Percentiles rank a stretch among this genome's conserved stretches.
phyloP scores from a whole-genome alignment of 371 early-diverging fungal species.

The Mortierella sp. region DNA sequence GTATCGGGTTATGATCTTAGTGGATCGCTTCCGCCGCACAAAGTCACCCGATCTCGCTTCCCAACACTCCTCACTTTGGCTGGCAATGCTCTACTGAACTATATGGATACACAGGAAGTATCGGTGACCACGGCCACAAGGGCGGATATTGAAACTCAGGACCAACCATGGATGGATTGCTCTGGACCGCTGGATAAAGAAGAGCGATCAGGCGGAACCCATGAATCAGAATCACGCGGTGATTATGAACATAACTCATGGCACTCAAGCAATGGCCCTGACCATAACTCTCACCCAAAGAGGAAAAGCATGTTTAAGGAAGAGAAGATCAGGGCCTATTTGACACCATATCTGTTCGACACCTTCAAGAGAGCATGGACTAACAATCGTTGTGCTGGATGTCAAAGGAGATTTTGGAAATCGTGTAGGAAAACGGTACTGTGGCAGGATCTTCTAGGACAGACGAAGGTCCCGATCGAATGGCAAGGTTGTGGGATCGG shows the following conservation, averaged over 20 bases:
- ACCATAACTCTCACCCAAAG: slow-evolving; percentile 3
- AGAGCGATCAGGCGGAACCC: too few species aligned
- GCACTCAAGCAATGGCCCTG: neutral
- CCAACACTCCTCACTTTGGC: slow-evolving; percentile 31
- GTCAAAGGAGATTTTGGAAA: slow-evolving; percentile 33
- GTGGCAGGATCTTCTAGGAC: slow-evolving; percentile 47
- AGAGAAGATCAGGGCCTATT: slow-evolving; percentile 24
- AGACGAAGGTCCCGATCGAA: slow-evolving; percentile 27
- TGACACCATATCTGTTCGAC: slow-evolving; percentile 42
- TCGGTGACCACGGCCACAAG: neutral
- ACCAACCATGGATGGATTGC: slow-evolving; percentile 16
- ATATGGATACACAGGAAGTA: slow-evolving; percentile 11
- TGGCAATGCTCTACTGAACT: slow-evolving; percentile 29
- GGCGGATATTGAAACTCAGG: slow-evolving; percentile 21
- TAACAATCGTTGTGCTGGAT: slow-evolving; percentile 36
- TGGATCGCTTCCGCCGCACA: slow-evolving; percentile 13
- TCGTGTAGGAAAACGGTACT: slow-evolving; percentile 29
- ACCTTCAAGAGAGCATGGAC: slow-evolving; percentile 24
- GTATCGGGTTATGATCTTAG: too few species aligned
- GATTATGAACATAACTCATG: neutral
- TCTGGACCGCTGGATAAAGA: neutral
- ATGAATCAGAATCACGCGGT: neutral
- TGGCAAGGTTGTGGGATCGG: slow-evolving; percentile 47
- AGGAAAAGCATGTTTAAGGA: slow-evolving; percentile 20
- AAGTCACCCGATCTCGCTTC: slow-evolving; percentile 18